Evolutionary conservation across 1,284 basidiomycete genomes (phyloP).

Genomic region (Fistulina hepatica): DNA sequence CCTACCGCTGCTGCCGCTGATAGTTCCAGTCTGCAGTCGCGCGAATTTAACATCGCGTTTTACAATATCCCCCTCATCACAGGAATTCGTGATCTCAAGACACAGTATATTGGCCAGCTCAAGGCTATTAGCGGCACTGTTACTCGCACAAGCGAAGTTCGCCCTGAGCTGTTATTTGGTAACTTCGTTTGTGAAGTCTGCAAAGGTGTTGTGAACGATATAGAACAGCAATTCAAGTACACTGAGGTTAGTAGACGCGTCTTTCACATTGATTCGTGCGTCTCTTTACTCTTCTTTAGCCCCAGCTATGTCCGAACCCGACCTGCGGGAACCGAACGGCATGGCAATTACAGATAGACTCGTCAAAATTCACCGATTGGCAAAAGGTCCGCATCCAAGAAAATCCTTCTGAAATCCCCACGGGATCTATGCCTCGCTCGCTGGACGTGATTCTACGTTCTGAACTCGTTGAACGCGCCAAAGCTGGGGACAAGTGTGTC

Average conservation of each 20-base stretch:
- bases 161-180: conserved; percentile 89
- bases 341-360: conserved; percentile 95
- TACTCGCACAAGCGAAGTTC: conserved; percentile 93
- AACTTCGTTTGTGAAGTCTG: conserved; percentile 92
- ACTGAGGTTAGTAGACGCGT: conserved; percentile 76
- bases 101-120: conserved; percentile 86
- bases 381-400: conserved; percentile 99
- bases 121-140: conserved; percentile 95
- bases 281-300: conserved; percentile 36
- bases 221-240: conserved; percentile 99
- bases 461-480: conserved; percentile 94
- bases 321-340: conserved; percentile 83
- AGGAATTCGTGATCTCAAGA: conserved; percentile 91
- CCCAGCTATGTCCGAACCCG: conserved; percentile 86
- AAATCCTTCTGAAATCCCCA: conserved; percentile 97
- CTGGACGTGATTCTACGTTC: conserved; percentile 93
- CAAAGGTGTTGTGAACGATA: conserved; percentile 78
- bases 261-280: background rate
- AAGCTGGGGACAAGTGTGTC: conserved; percentile 97
- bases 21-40: conserved; percentile 78
- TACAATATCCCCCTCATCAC: conserved; percentile 92
- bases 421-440: conserved; percentile 95
- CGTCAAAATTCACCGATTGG: conserved; percentile 97
- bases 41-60: conserved; percentile 94
- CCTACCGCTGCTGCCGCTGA: conserved; percentile 66